Evolutionary conservation across 176 grass and related monocot species (phyloP).

Genomic region (Eragrostis curvula): DNA sequence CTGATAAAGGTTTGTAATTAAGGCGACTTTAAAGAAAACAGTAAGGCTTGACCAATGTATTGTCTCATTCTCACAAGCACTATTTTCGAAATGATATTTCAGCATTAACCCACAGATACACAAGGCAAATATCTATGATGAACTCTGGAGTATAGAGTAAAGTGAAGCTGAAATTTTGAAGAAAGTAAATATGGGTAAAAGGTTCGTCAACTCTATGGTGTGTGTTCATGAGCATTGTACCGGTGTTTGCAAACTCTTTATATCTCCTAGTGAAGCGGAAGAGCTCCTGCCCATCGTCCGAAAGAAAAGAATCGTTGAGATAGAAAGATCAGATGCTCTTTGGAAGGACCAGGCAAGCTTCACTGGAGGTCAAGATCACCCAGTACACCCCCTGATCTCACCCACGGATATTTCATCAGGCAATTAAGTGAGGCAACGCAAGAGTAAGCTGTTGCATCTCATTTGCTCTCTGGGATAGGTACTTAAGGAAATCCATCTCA

Average conservation of each 20-base stretch:
- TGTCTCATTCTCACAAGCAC: not conserved
- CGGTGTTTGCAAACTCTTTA: not conserved
- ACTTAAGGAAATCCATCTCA: slow-evolving; percentile 5
- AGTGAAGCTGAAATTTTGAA: not conserved
- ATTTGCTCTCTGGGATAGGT: not conserved
- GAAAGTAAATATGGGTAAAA: not conserved
- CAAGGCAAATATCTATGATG: not conserved
- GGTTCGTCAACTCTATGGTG: not conserved
- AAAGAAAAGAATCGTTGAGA: slow-evolving; percentile 11
- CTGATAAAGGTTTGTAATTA: no score
- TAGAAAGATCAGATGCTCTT: slow-evolving; percentile 16
- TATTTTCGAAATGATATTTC: not conserved
- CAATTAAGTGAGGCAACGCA: not conserved
- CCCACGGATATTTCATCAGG: not conserved
- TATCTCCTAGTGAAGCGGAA: not conserved
- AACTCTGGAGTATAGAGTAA: not conserved
- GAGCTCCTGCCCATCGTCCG: not conserved
- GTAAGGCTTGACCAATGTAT: not conserved
- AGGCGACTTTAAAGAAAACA: not conserved
- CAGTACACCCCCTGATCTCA: not conserved
- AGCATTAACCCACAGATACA: not conserved
- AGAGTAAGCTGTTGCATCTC: not conserved
- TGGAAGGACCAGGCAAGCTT: not conserved
- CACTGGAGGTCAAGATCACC: not conserved
- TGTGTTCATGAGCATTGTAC: not conserved